phyloP scores from a whole-genome alignment of 805 yeast genomes.

The Hemisphaericaspora nanyangensis region DNA sequence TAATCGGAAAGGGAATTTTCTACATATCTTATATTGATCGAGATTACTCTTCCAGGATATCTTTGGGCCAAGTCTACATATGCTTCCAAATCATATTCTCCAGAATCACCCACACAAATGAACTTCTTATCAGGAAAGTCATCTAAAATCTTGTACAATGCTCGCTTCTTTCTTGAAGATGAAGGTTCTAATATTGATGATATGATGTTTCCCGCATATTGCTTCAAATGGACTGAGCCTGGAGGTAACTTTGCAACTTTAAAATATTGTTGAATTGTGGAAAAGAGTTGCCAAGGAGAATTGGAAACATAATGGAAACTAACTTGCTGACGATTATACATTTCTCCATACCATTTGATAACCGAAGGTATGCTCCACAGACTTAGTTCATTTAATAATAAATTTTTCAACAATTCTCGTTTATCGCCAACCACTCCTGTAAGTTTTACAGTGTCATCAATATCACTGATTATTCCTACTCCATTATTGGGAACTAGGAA shows the following conservation, averaged over 20 bases:
- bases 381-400: constrained; percentile 61
- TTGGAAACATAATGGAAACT: constrained; percentile 93
- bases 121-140: constrained; percentile 80
- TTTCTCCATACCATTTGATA: constrained; percentile 62
- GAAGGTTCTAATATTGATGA: constrained; percentile 85
- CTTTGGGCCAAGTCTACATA: constrained; percentile 64
- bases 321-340: constrained; percentile 43
- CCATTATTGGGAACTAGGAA: constrained; percentile 46
- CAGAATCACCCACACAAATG: constrained; percentile 89
- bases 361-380: constrained; percentile 76
- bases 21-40: constrained; percentile 79
- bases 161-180: constrained; percentile 68
- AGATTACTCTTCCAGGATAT: constrained; percentile 62
- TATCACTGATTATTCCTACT: constrained; percentile 77
- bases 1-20: constrained; percentile 60
- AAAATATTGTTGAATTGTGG: constrained; percentile 56
- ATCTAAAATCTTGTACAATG: constrained; percentile 55
- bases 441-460: constrained; percentile 88
- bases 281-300: constrained; percentile 87
- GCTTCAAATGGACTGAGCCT: constrained; percentile 85
- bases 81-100: constrained; percentile 93
- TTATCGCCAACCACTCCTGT: constrained; percentile 92
- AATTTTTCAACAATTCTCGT: constrained; percentile 73
- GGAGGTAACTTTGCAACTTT: constrained; percentile 55
- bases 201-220: constrained; percentile 78